Base-by-base conservation (phyloP, 2,329 filamentous ascomycete genomes). In the Fusarium austroafricanum region DNA sequence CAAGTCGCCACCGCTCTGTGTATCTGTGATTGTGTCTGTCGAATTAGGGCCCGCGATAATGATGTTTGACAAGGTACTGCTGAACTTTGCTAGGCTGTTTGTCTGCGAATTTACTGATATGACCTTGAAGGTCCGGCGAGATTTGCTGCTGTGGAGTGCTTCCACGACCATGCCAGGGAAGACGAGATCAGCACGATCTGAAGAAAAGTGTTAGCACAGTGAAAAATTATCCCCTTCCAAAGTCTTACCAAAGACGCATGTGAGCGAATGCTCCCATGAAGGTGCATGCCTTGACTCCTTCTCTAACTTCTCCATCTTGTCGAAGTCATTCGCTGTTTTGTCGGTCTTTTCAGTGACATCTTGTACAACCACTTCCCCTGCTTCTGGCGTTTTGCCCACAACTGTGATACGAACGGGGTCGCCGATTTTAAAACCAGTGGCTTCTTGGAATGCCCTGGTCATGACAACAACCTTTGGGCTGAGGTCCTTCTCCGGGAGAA, bases 101-200 rank as follows among this genome's bases (percentile, higher is more conserved):
- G 72, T 75, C 71, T 79, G 81, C 15, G 79, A 81, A 70, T 89
- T 85, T 52, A 96, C 88, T 6, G 84, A 80, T 9, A 79, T 63
- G 35, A 87, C 78, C 18, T 83, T 83, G 74, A 94, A 94, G 12
- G 60, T 71, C 12, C 77, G 75, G 7, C 76, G 74, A 2, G 75
- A 40, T 55, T 76, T 78, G 64, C 71, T 73, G 29, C 74, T 67
- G 20, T 45, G 68, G 23, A 89, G 73, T 20, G 89, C 85, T 28
- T 93, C 92, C 65, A 97, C 88, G 0, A 85, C 81, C 80, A 94
- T 87, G 6, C 91, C 92, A 5, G 89, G 85, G 33, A 90, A 87
- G 18, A 96, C 81, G 40, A 90, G 84, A 61, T 93, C 92, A 31
- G 91, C 87, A 55, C 87, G 83, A 37, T 81, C 87, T 89, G 65